A percentile compares a stretch with the other conserved stretches of the same genome.
These are phyloP conservation scores for Scutellaria barbata DNA, from an alignment of 257 asterid species.

Conservation along the genomic window DNA sequence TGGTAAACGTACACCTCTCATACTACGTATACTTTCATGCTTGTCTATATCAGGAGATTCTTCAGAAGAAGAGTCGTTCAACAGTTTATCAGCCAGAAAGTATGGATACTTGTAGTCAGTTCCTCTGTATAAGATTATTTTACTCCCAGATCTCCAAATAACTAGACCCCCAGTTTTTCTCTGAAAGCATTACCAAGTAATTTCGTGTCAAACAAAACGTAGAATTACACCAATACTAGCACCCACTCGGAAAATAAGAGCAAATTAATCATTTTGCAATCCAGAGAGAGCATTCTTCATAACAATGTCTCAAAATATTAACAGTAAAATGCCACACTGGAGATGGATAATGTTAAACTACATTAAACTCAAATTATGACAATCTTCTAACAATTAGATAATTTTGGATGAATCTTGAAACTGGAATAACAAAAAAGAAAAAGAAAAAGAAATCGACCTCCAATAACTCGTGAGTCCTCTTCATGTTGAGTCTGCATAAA, in stretches of 20 bases:
- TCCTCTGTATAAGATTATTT: slow-evolving; percentile 86
- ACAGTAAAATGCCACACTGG: slow-evolving; percentile 18
- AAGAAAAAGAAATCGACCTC: slow-evolving; percentile 57
- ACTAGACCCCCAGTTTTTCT: slow-evolving; percentile 95
- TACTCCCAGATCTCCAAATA: slow-evolving; percentile 96
- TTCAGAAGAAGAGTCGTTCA: slow-evolving; percentile 43
- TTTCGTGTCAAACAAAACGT: slow-evolving; percentile 30
- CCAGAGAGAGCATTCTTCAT: slow-evolving; percentile 30
- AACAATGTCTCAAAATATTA: neutral
- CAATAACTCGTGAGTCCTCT: slow-evolving; percentile 88
- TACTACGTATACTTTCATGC: slow-evolving; percentile 39
- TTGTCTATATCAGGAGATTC: slow-evolving; percentile 46
- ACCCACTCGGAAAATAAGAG: neutral
- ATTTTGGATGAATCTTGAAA: neutral
- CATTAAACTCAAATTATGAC: slow-evolving; percentile 12
- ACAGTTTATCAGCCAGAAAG: slow-evolving; percentile 50
- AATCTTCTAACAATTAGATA: neutral
- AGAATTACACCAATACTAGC: too few species aligned
- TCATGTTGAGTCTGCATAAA: slow-evolving; percentile 88
- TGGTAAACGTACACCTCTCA: slow-evolving; percentile 37
- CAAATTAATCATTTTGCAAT: neutral
- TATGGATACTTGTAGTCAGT: slow-evolving; percentile 86
- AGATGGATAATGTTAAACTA: neutral
- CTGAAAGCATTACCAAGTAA: slow-evolving; percentile 54
- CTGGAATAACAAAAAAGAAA: neutral